phyloP scores from a whole-genome alignment of 192 early-diverging fungal genomes.

The Pilaira anomala region DNA sequence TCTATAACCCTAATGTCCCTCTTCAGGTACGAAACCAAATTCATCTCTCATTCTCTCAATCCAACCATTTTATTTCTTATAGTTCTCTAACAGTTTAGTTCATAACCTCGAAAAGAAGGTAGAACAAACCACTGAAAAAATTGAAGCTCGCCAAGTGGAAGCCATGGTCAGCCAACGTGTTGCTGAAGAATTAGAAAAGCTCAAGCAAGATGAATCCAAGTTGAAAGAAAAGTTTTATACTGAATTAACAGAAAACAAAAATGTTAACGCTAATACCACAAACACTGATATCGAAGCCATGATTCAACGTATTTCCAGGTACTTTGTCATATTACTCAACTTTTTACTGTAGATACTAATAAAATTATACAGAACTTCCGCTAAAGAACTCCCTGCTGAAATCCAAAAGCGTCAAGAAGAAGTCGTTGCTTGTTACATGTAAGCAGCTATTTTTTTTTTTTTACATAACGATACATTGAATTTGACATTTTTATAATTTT shows the following conservation, averaged over 20 bases:
- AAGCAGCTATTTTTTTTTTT: not conserved
- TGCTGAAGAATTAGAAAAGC: slow-evolving; percentile 19
- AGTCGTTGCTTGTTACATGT: slow-evolving; percentile 29
- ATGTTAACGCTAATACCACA: slow-evolving; percentile 11
- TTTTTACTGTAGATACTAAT: not conserved
- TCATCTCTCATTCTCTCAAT: not conserved
- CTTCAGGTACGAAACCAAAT: slow-evolving; percentile 10
- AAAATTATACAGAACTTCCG: slow-evolving; percentile 14
- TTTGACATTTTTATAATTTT: too few species aligned
- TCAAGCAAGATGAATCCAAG: slow-evolving; percentile 11
- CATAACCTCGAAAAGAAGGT: slow-evolving; percentile 19
- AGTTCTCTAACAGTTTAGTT: slow-evolving; percentile 30
- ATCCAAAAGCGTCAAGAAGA: slow-evolving; percentile 18
- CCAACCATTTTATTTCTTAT: not conserved
- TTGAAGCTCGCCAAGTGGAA: slow-evolving; percentile 21
- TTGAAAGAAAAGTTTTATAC: slow-evolving; percentile 11
- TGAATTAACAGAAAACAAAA: slow-evolving; percentile 8
- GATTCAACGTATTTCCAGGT: slow-evolving; percentile 28
- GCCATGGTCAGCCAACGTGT: slow-evolving; percentile 26
- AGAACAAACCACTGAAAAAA: slow-evolving; percentile 13
- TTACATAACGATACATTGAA: too few species aligned
- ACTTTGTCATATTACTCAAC: not conserved
- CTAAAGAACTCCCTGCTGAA: slow-evolving; percentile 20
- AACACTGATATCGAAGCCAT: slow-evolving; percentile 24
- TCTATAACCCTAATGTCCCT: slow-evolving; percentile 26